Conservation (phyloP, 2,329 filamentous ascomycete genomes). For the Fusarium paranaense region DNA sequence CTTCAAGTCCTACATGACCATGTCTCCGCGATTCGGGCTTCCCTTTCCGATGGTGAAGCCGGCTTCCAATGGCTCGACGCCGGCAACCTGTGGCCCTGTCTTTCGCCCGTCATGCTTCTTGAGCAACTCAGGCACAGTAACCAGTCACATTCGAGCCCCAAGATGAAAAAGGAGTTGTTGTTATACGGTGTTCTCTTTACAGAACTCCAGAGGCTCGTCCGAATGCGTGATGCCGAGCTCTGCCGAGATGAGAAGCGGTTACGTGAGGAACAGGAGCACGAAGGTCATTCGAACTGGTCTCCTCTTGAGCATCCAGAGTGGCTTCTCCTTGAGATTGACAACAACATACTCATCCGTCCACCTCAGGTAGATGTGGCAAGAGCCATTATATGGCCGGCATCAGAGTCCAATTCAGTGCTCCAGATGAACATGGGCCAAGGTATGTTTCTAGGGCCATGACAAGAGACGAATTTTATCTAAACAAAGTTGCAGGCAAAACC, state of each 20-base stretch:
- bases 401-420: constrained; percentile 66
- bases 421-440: constrained; percentile 76
- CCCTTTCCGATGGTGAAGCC: background rate
- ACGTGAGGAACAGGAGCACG: constrained; percentile 57
- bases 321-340: constrained; percentile 75
- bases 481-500: constrained; percentile 61
- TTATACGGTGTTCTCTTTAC: constrained; percentile 58
- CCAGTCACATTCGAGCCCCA: constrained; percentile 43
- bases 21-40: background rate
- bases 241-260: constrained; percentile 42
- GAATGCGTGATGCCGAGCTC: constrained; percentile 52
- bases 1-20: background rate
- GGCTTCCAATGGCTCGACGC: constrained; percentile 53
- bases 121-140: constrained; percentile 55
- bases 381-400: constrained; percentile 67
- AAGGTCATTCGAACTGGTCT: constrained; percentile 69
- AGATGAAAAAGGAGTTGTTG: constrained; percentile 55
- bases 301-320: constrained; percentile 67
- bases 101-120: constrained; percentile 57
- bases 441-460: constrained; percentile 11
- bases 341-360: constrained; percentile 69
- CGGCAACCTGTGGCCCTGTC: constrained; percentile 58
- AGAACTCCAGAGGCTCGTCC: constrained; percentile 56
- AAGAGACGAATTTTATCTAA: background rate
- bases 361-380: constrained; percentile 71